Base-by-base conservation (phyloP, 345 rosid genomes). In the Luvunga scandens region DNA sequence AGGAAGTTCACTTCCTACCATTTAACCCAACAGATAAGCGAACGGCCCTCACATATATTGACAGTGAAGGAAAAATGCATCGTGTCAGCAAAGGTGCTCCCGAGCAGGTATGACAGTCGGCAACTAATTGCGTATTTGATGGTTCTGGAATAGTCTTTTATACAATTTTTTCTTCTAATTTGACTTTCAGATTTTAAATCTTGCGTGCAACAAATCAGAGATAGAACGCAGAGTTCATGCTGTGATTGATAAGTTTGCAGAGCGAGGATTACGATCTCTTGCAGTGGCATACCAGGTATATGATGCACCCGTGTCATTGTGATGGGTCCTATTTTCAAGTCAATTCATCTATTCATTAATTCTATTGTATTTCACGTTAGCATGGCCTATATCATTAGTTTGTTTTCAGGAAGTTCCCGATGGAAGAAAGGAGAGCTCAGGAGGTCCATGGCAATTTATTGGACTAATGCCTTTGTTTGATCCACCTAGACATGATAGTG, bases 1-100 rank as follows among this genome's bases (percentile, higher is more conserved):
- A 84, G 78, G 94, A 90, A 83, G 85, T 89, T 69, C 89, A 90
- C 72, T 90, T 90, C 82, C 86, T 88, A 60, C 93, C 93, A 2
- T 90, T 88, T 77, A 90, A 88, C 78, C 94, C 90, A 9, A 87
- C 90, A 5, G 94, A 88, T 79, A 90, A 87, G 80, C 83, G 89
- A 79, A 90, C 94, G 10, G 90, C 91, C 72, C 75, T 90, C 61
- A 90, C 92, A 27, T 90, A 89, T 75, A 82, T 82, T 4, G 91
- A 86, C 34, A 69, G 76, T 34, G 84, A 80, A 62, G 90, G 90
- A 12, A 85, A 82, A 87, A 85, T 84, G 94, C 89, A 89, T 80
- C 80, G 91, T 21, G 91, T 90, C 68, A 84, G 92, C 83, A 89
- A 90, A 87, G 94, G 94, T 62, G 92, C 91, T n/a, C 94, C 91